phyloP scores from a whole-genome alignment of 352 stramenopile species.

The Blastocystis sp. region DNA sequence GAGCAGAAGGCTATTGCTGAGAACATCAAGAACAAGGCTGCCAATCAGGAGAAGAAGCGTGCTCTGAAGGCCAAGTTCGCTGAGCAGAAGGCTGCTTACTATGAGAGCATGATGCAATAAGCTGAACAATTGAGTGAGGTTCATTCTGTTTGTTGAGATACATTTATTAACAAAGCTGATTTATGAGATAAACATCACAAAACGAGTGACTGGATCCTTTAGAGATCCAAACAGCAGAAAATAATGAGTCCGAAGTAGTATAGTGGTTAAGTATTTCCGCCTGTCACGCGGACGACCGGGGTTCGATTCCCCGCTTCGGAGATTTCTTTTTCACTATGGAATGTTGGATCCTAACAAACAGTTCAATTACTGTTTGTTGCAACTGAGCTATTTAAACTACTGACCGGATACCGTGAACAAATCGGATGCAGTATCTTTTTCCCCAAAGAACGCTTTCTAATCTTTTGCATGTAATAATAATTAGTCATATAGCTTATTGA shows the following conservation, averaged over 20 bases:
- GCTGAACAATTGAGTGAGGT: not conserved
- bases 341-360: not conserved
- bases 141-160: not conserved
- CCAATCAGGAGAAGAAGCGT: slow-evolving; percentile 74
- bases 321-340: slow-evolving; percentile 8
- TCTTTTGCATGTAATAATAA: slow-evolving; percentile 22
- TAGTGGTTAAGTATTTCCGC: slow-evolving; percentile 62
- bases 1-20: too few relatives aligned
- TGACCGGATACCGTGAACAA: not conserved
- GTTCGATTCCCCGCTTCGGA: slow-evolving; percentile 61
- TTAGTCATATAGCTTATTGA: slow-evolving; percentile 29
- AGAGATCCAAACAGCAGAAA: too few relatives aligned
- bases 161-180: too few relatives aligned
- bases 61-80: slow-evolving; percentile 75
- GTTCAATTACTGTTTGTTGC: not conserved
- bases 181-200: too few relatives aligned
- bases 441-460: not conserved
- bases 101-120: slow-evolving; percentile 68
- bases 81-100: slow-evolving; percentile 73
- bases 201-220: too few relatives aligned
- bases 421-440: not conserved
- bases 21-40: slow-evolving; percentile 80
- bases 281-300: slow-evolving; percentile 59
- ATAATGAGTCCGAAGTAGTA: slow-evolving; percentile 58
- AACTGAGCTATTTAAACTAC: too few relatives aligned